A percentile compares a stretch with the other conserved stretches of the same genome.
Evolutionary conservation across 1,284 basidiomycete species (phyloP).

Genomic region (Prillingera fragicola): DNA sequence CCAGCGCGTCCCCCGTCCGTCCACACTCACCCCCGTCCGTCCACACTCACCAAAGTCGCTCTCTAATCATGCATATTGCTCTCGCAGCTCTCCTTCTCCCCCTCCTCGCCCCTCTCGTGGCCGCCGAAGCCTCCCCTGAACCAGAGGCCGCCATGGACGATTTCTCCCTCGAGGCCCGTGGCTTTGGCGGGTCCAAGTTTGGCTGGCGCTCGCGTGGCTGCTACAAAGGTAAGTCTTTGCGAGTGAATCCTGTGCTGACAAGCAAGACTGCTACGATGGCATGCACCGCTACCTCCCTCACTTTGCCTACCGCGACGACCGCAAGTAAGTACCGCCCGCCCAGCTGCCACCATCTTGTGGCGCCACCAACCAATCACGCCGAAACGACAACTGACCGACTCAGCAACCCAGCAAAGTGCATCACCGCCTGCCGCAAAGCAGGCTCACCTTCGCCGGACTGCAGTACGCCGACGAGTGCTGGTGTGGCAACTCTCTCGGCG

Average conservation of each 20-base stretch:
- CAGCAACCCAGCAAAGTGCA: constrained; percentile 19
- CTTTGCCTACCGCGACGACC: constrained; percentile 10
- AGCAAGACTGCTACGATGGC: constrained; percentile 25
- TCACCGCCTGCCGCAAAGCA: constrained; percentile 12
- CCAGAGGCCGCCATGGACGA: not conserved
- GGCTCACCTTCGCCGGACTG: constrained; percentile 21
- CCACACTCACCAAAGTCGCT: not conserved
- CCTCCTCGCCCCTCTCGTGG: too few species aligned
- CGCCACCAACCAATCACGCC: too few species aligned
- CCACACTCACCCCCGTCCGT: not conserved
- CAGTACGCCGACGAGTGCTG: constrained; percentile 27
- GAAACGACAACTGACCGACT: too few species aligned
- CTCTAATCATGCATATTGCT: constrained; percentile 3
- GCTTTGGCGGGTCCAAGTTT: constrained; percentile 6
- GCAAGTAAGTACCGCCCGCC: constrained; percentile 7
- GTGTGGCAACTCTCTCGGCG: constrained; percentile 23
- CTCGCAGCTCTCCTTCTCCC: constrained; percentile 3
- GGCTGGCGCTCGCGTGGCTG: constrained; percentile 25
- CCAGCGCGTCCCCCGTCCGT: not conserved
- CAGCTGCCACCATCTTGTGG: too few species aligned
- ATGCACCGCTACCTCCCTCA: constrained; percentile 24
- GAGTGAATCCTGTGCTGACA: not conserved
- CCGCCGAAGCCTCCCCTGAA: not conserved
- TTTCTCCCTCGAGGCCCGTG: constrained; percentile 8
- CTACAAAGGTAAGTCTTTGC: constrained; percentile 16